phyloP scores from a whole-genome alignment of 176 grass and related monocot genomes.

The Musa troglodytarum region DNA sequence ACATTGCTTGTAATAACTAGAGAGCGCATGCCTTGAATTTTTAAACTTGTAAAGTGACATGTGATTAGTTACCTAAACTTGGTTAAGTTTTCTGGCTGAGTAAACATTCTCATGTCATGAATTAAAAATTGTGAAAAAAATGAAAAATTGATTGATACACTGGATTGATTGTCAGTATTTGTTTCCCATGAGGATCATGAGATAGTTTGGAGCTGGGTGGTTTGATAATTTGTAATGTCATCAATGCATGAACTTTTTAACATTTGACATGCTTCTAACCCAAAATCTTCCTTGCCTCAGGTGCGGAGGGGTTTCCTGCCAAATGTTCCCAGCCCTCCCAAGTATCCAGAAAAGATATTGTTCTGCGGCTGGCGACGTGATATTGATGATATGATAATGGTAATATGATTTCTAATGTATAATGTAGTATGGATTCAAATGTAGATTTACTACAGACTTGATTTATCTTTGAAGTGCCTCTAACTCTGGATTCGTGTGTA shows the following conservation, averaged over 20 bases:
- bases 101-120: not conserved
- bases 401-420: slow-evolving; percentile 27
- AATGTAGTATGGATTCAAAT: slow-evolving; percentile 6
- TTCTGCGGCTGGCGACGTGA: slow-evolving; percentile 99
- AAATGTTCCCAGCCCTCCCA: slow-evolving; percentile 58
- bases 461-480: not conserved
- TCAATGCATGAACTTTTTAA: not conserved
- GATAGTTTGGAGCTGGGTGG: not conserved
- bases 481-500: not conserved
- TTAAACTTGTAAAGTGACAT: too few relatives aligned
- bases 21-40: too few relatives aligned
- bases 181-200: not conserved
- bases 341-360: slow-evolving; percentile 95
- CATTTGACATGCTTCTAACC: slow-evolving; percentile 2
- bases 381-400: slow-evolving; percentile 99
- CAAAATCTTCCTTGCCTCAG: slow-evolving; percentile 33
- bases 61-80: too few relatives aligned
- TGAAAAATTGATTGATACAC: not conserved
- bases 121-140: not conserved
- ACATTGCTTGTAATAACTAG: too few relatives aligned
- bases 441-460: not conserved
- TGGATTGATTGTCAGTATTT: not conserved
- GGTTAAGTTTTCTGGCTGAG: too few relatives aligned
- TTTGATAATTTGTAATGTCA: not conserved
- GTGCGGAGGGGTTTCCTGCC: slow-evolving; percentile 66